Base-by-base conservation (phyloP, 192 early-diverging fungal species). In the Rhizoclosmatium sp. region DNA sequence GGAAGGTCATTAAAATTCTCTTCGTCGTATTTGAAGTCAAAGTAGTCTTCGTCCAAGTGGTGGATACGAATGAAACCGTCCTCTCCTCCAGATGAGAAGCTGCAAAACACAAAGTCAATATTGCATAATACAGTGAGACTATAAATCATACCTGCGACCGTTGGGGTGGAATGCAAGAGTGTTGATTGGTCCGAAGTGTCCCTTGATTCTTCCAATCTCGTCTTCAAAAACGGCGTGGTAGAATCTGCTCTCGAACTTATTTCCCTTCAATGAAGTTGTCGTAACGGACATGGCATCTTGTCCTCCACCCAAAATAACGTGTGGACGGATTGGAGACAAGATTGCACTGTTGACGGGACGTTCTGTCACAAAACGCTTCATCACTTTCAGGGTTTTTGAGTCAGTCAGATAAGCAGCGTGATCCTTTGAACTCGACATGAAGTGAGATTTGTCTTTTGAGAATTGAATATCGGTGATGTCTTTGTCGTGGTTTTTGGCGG, bases 131-230 rank as follows among this genome's bases (percentile, higher is more conserved):
- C 59, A 59, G 41, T 44, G 3, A 41, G 45, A 16, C 31, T n/a
- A 2, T 49, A 47, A 14, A 49, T 40, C 65, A 42, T 74, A 88
- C 79, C 87, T 91, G 80, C 89, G 94, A 64, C 98, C 97, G 82
- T 94, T 93, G 16, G 97, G 97, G 84, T 97, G 95, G 70, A 98
- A 94, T 3, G 98, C 96, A 68, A 99, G 89, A 16, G 97, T 99
- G 87, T 99, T 99, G 86, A 99, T 98, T 51, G 98, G 98, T 79
- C 98, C 98, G 84, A 99, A 99, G 81, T 99, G 98, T 40, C 98
- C 98, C 89, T 94, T 95, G 51, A 96, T 94, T 79, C 96, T 92
- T 66, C 96, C 96, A 64, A 98, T 94, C 85, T 99, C 97, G 81
- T 97, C 95, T 79, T 97, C 94, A 71, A 98, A 93, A 73, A 97